Percentiles rank a stretch among this genome's conserved stretches.
Conservation (phyloP, 2,329 filamentous ascomycete species). For the Graphilbum sp. region DNA sequence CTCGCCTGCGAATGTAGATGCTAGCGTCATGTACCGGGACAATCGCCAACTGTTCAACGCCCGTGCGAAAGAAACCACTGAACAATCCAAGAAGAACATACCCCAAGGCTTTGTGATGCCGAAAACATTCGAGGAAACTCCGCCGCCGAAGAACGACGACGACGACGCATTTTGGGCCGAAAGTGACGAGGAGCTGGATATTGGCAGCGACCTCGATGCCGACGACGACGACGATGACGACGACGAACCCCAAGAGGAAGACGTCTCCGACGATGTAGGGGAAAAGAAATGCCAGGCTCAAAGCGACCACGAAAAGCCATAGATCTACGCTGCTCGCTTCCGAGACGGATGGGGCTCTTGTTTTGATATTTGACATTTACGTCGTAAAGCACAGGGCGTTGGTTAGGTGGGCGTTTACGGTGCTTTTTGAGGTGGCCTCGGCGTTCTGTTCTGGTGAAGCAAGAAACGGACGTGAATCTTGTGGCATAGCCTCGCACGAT, state of each 20-base stretch:
- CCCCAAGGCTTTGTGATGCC: conserved; percentile 72
- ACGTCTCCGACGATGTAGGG: conserved; percentile 3
- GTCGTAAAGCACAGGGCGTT: too few species aligned
- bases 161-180: conserved; percentile 76
- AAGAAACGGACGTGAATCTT: too few species aligned
- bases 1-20: conserved; percentile 89
- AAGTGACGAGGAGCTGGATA: conserved; percentile 60
- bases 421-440: too few species aligned
- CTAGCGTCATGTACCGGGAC: conserved; percentile 71
- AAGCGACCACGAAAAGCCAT: background rate
- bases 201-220: conserved; percentile 55
- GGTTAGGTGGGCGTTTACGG: too few species aligned
- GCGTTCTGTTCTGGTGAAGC: too few species aligned
- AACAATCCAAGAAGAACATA: conserved; percentile 61
- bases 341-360: background rate
- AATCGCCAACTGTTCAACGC: conserved; percentile 51
- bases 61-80: conserved; percentile 52
- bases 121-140: conserved; percentile 45
- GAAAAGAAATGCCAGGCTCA: background rate
- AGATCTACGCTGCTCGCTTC: background rate
- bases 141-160: conserved; percentile 45
- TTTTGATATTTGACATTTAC: too few species aligned
- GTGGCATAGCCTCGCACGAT: too few species aligned
- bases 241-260: conserved; percentile 30
- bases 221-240: conserved; percentile 41